phyloP scores from a whole-genome alignment of 2,329 filamentous ascomycete species.

The Penicillium sp. region DNA sequence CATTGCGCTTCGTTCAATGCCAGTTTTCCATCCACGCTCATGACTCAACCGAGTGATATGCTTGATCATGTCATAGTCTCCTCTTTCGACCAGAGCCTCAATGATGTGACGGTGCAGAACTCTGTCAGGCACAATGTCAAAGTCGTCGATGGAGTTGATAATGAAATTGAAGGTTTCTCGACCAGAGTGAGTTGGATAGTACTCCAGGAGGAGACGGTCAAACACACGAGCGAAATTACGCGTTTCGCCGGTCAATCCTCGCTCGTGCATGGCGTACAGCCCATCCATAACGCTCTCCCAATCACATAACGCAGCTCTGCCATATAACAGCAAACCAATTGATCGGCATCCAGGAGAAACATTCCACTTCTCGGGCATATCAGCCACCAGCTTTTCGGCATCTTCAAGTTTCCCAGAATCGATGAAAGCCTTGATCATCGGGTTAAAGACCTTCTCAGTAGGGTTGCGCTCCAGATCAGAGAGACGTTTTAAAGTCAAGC shows the following conservation, averaged over 20 bases:
- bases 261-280: slow-evolving; percentile 37
- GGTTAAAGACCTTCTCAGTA: slow-evolving; percentile 40
- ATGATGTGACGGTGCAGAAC: slow-evolving; percentile 40
- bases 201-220: slow-evolving; percentile 42
- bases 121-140: slow-evolving; percentile 35
- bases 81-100: slow-evolving; percentile 39
- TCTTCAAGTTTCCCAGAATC: slow-evolving; percentile 35
- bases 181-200: slow-evolving; percentile 36
- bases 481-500: slow-evolving; percentile 28
- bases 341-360: slow-evolving; percentile 33
- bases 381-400: slow-evolving; percentile 33
- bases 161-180: slow-evolving; percentile 35
- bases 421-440: slow-evolving; percentile 39
- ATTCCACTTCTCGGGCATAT: slow-evolving; percentile 31
- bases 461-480: slow-evolving; percentile 27
- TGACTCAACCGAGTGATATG: slow-evolving; percentile 31
- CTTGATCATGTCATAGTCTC: slow-evolving; percentile 29
- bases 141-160: slow-evolving; percentile 33
- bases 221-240: slow-evolving; percentile 33
- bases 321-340: slow-evolving; percentile 36
- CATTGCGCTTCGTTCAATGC: slow-evolving; percentile 29
- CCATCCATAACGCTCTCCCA: slow-evolving; percentile 40
- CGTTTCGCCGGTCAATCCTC: slow-evolving; percentile 28
- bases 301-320: slow-evolving; percentile 36
- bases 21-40: slow-evolving; percentile 32